Percentiles rank a stretch among this genome's conserved stretches.
Conservation (phyloP, 257 asterid species). For the Ocimum tenuiflorum region DNA sequence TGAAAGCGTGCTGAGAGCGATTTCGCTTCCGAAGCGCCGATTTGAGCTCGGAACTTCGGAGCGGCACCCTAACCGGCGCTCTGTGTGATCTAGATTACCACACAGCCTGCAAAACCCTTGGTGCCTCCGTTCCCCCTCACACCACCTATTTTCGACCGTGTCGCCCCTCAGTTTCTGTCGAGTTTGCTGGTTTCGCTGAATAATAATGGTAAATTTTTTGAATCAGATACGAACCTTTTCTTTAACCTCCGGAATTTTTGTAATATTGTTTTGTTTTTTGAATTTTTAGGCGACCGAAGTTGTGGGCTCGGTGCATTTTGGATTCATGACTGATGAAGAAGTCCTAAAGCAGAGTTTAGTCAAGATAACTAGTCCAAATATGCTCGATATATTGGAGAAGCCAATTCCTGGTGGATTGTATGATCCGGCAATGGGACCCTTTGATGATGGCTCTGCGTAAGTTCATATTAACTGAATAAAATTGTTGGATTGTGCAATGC, state of each 20-base stretch:
- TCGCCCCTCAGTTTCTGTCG: too few species aligned
- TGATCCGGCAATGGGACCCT: constrained; percentile 76
- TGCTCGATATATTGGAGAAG: constrained; percentile 42
- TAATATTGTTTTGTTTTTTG: not conserved
- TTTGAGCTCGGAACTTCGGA: too few species aligned
- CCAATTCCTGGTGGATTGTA: constrained; percentile 69
- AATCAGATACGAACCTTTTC: too few species aligned
- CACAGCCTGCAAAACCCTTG: too few species aligned
- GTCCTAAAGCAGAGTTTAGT: constrained; percentile 57
- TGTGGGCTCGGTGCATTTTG: constrained; percentile 55
- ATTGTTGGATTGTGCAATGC: not conserved
- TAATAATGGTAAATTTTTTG: not conserved
- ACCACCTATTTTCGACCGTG: too few species aligned
- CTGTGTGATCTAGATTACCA: too few species aligned
- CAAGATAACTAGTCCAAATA: constrained; percentile 46
- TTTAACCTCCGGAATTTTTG: not conserved
- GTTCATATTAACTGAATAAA: constrained; percentile 12
- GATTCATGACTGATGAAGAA: constrained; percentile 69
- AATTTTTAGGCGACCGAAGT: constrained; percentile 31
- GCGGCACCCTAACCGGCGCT: too few species aligned
- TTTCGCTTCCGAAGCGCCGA: too few species aligned
- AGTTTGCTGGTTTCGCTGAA: not conserved
- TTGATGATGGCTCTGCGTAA: constrained; percentile 43
- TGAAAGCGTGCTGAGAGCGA: too few species aligned
- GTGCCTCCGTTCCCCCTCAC: too few species aligned